Base-by-base conservation (phyloP, 371 early-diverging fungal species). In the Rhizopus delemar region DNA sequence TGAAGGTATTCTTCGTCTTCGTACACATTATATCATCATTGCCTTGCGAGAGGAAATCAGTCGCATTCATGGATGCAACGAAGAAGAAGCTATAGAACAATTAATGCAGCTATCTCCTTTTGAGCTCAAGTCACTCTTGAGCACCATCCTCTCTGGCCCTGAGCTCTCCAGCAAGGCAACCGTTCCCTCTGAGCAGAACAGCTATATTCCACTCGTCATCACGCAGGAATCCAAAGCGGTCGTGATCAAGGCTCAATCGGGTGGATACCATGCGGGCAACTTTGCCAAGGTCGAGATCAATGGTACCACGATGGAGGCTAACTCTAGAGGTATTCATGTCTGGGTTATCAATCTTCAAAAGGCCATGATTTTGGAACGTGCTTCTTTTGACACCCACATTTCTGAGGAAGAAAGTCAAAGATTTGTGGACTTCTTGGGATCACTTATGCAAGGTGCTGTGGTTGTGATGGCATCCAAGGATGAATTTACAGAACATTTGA, bases 41-140 rank as follows among this genome's bases (percentile, higher is more conserved):
- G 92, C 92, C 0, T 74, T 94, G 56, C 77, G 92, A 28, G 94
- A 94, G 63, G 93, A 93, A 62, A 86, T 94, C 46, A 82, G 87
- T n/a, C 81, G 90, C 8, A 74, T 87, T 59, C 77, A 84, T 35
- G 74, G 77, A 32, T 88, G 86, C 56, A 85, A 89, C 58, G 91
- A 90, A 60, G 88, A 86, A 49, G 90, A 87, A 43, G 91, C 93
- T 2, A 75, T 91, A 8, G 93, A 93, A 59, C 73, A 80, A 43
- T 68, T 93, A 65, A 86, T 92, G 88, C 86, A 89, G 63, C 79
- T 91, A 16, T 78, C 88, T 31, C 93, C 93, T 1, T 91, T 80
- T 66, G 92, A 93, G 56, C 72, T 92, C 63, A 87, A 91, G 63
- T 78, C 85, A 0, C 70, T 93, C 0, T 66, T 94, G 5, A 77